Percentiles rank a stretch among this genome's conserved stretches.
Conservation (phyloP, 345 rosid genomes). For the Populus nigra region DNA sequence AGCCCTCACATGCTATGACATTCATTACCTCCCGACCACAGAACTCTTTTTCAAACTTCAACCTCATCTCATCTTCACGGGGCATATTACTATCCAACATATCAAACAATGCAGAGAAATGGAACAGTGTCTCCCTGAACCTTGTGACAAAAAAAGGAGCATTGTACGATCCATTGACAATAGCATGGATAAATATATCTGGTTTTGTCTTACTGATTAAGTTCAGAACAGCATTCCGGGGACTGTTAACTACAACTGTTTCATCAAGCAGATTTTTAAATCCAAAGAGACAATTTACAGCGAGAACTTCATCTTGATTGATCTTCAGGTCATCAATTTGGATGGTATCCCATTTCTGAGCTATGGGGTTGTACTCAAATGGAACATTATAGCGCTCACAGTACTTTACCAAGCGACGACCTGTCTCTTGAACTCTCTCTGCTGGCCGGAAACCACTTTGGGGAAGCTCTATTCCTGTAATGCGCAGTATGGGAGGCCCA, state of each 20-base stretch:
- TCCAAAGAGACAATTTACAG: conserved; percentile 22
- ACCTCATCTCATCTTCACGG: conserved; percentile 21
- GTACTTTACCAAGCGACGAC: conserved; percentile 24
- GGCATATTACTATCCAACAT: conserved; percentile 21
- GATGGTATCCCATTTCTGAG: conserved; percentile 37
- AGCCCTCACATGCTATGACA: conserved; percentile 36
- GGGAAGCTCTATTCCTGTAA: conserved; percentile 41
- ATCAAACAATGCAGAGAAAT: conserved; percentile 29
- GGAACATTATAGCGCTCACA: conserved; percentile 37
- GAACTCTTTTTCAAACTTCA: conserved; percentile 27
- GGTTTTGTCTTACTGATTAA: conserved; percentile 35
- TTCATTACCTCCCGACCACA: conserved; percentile 32
- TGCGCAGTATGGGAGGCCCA: conserved; percentile 36
- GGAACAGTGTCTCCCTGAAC: conserved; percentile 35
- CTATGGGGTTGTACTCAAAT: conserved; percentile 33
- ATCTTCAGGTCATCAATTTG: conserved; percentile 27
- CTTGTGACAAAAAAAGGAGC: conserved; percentile 34
- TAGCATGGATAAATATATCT: conserved; percentile 16
- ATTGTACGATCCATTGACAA: conserved; percentile 24
- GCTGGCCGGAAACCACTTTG: conserved; percentile 33
- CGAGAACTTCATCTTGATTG: conserved; percentile 18
- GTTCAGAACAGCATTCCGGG: conserved; percentile 24
- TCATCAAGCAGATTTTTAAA: conserved; percentile 30
- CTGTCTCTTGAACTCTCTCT: conserved; percentile 33
- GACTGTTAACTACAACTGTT: conserved; percentile 25